These are phyloP conservation scores for Jasminum sambac DNA, from an alignment of 257 asterid genomes.

Conservation along the genomic window DNA sequence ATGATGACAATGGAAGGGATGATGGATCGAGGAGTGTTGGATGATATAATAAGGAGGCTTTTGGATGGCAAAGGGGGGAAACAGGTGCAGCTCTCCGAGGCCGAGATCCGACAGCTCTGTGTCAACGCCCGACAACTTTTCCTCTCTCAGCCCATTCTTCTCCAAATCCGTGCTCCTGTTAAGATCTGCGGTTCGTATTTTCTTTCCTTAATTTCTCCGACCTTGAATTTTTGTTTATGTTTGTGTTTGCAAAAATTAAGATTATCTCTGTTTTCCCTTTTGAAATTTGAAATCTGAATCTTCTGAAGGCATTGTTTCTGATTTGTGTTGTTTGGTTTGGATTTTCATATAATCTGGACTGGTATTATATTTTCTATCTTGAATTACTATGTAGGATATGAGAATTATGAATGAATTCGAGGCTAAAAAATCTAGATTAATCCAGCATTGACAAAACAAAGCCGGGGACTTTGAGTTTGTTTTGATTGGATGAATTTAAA, in stretches of 20 bases:
- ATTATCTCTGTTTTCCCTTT: neutral
- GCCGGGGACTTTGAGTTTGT: too few species aligned
- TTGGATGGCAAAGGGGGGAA: constrained; percentile 88
- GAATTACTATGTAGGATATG: constrained; percentile 4
- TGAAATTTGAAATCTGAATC: neutral
- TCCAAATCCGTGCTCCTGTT: constrained; percentile 67
- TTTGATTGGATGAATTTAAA: too few species aligned
- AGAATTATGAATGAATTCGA: constrained; percentile 4
- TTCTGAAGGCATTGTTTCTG: neutral
- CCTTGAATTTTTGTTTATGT: neutral
- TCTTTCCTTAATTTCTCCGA: neutral
- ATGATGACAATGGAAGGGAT: constrained; percentile 85
- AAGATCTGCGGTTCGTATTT: constrained; percentile 80
- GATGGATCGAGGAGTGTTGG: constrained; percentile 79
- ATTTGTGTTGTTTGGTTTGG: too few species aligned
- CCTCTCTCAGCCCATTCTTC: constrained; percentile 75
- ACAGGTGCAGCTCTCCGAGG: constrained; percentile 92
- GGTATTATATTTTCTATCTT: too few species aligned
- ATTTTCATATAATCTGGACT: too few species aligned
- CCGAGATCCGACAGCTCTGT: constrained; percentile 95
- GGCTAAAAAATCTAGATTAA: neutral
- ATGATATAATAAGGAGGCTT: constrained; percentile 71
- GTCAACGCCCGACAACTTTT: constrained; percentile 78
- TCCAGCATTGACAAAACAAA: neutral
- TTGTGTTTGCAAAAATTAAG: neutral